A percentile compares a stretch with the other conserved stretches of the same genome.
Evolutionary conservation across 129 eudicot genomes (phyloP).

Genomic region (Heracleum sosnowskyi): DNA sequence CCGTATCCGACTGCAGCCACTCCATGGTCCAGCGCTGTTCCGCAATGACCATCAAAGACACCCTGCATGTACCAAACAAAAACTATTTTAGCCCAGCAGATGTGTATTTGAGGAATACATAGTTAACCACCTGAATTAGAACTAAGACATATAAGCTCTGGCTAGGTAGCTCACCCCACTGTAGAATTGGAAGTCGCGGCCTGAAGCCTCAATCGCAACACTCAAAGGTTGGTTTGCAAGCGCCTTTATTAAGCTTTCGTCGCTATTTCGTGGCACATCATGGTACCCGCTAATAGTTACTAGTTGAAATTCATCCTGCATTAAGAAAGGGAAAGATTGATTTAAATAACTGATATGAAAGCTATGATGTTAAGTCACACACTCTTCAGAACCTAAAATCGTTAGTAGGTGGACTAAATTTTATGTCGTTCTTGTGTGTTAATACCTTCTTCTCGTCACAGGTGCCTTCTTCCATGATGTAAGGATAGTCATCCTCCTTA

Average conservation of each 20-base stretch:
- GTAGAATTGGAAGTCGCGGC: constrained; percentile 85
- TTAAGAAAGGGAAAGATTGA: not conserved
- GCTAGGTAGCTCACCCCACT: constrained; percentile 55
- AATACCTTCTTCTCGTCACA: constrained; percentile 66
- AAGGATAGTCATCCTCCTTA: constrained; percentile 89
- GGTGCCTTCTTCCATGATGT: constrained; percentile 95
- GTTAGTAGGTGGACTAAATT: not conserved
- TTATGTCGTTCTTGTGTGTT: not conserved
- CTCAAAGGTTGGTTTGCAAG: constrained; percentile 90
- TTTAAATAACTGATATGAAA: too few relatives aligned
- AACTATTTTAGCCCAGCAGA: not conserved
- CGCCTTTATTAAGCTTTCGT: constrained; percentile 70
- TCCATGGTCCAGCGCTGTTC: constrained; percentile 69
- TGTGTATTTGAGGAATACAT: not conserved
- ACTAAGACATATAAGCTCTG: not conserved
- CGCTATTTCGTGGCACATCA: constrained; percentile 72
- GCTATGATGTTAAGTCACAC: not conserved
- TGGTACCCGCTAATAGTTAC: constrained; percentile 81
- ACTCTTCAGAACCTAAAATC: not conserved
- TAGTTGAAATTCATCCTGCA: constrained; percentile 50
- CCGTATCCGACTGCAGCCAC: constrained; percentile 90
- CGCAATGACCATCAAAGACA: constrained; percentile 76
- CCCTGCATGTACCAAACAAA: constrained; percentile 28
- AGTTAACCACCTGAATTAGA: not conserved
- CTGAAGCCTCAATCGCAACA: constrained; percentile 82